Conservation (phyloP, 225 moss, liverwort and hornwort species). For the Marchantia polymorpha region DNA sequence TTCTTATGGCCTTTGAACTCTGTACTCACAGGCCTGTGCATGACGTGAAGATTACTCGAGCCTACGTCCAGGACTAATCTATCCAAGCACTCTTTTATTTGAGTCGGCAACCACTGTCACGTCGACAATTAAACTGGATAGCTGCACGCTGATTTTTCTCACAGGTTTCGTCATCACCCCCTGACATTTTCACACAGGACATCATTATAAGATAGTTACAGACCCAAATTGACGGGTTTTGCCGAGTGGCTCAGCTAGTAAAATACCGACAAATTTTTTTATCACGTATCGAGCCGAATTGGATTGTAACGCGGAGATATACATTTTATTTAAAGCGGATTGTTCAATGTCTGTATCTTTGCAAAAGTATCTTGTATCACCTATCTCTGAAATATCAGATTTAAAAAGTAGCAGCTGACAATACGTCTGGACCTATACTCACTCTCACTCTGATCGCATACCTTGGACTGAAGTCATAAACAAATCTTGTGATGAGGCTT, state of each 20-base stretch:
- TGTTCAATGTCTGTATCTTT: too few relatives aligned
- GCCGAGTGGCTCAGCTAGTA: not conserved
- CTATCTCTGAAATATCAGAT: too few relatives aligned
- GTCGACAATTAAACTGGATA: not conserved
- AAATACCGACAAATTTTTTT: too few relatives aligned
- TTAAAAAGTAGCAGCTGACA: too few relatives aligned
- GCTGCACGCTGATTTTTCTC: not conserved
- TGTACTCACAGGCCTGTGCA: conserved; percentile 39
- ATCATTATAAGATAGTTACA: not conserved
- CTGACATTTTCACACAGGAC: not conserved
- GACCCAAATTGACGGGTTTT: not conserved
- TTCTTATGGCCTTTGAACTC: not conserved
- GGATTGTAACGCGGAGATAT: too few relatives aligned
- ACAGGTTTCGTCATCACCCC: not conserved
- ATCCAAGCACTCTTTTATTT: not conserved
- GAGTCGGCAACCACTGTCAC: not conserved
- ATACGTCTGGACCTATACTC: too few relatives aligned
- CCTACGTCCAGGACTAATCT: conserved; percentile 39
- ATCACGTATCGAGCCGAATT: too few relatives aligned
- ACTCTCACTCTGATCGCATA: too few relatives aligned
- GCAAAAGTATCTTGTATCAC: too few relatives aligned
- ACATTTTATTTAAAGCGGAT: too few relatives aligned
- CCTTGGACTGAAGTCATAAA: too few relatives aligned
- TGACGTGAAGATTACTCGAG: conserved; percentile 50
- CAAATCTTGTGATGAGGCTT: too few relatives aligned